Conservation (phyloP, 208 protist genomes). For the Novymonas esmeraldas region DNA sequence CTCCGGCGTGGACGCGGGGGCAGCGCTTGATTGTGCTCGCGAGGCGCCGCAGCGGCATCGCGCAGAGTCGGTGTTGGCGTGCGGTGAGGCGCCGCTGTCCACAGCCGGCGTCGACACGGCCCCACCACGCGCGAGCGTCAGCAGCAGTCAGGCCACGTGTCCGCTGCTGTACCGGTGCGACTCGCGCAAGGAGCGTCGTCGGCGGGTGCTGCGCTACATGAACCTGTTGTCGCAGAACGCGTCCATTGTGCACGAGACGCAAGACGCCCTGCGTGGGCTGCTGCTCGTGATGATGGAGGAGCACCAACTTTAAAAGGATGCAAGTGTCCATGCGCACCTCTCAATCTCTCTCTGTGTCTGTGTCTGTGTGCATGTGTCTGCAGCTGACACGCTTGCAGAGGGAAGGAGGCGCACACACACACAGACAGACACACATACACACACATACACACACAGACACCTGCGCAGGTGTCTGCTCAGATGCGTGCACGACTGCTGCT, state of each 20-base stretch:
- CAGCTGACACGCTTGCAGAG: background rate
- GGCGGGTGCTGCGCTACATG: constrained; percentile 51
- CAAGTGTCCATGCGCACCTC: too few relatives aligned
- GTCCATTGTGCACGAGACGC: constrained; percentile 39
- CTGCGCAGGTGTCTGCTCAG: background rate
- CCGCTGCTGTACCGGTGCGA: constrained; percentile 27
- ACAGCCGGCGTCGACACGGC: background rate
- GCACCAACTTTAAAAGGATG: constrained; percentile 36
- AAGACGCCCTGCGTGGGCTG: constrained; percentile 59
- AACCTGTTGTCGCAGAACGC: constrained; percentile 54
- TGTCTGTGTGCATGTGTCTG: background rate
- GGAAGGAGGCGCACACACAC: background rate
- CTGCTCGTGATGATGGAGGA: constrained; percentile 63
- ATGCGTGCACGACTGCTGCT: too few relatives aligned
- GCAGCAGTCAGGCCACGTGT: constrained; percentile 25
- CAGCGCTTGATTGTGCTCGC: too few relatives aligned
- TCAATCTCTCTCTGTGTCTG: too few relatives aligned
- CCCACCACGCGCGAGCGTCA: constrained; percentile 3
- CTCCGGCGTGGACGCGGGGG: too few relatives aligned
- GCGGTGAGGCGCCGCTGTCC: background rate
- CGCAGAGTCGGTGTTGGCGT: too few relatives aligned
- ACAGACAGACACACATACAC: background rate
- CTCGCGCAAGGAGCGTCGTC: constrained; percentile 45
- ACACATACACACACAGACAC: background rate
- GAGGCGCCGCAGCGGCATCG: background rate